Percentiles rank a stretch among this genome's conserved stretches.
phyloP scores from a whole-genome alignment of 2,329 filamentous ascomycete genomes.

The Coniochaeta hoffmannii region DNA sequence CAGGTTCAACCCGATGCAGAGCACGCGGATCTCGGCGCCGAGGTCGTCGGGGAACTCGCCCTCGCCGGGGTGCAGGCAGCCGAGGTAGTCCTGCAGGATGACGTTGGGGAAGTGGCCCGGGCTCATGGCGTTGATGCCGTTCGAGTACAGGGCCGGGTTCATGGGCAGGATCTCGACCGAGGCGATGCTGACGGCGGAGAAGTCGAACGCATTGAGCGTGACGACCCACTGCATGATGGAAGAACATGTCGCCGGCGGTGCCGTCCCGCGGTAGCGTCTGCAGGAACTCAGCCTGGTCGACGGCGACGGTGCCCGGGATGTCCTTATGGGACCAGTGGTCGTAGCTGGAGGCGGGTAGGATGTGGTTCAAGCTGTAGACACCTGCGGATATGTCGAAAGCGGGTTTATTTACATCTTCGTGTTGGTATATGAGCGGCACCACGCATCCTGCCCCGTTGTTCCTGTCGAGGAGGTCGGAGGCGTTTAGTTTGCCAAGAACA shows the following conservation, averaged over 20 bases:
- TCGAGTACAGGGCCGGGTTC: constrained; percentile 28
- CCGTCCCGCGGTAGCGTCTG: too few species aligned
- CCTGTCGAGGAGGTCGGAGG: constrained; percentile 21
- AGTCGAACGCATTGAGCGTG: too few species aligned
- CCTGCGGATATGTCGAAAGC: constrained; percentile 15
- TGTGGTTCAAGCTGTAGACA: too few species aligned
- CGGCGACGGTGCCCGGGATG: too few species aligned
- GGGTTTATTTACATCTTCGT: constrained; percentile 22
- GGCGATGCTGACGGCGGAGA: constrained; percentile 21
- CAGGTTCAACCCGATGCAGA: constrained; percentile 10
- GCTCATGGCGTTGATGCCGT: constrained; percentile 15
- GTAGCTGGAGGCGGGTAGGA: too few species aligned
- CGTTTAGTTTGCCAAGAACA: constrained; percentile 16
- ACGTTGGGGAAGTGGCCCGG: constrained; percentile 13
- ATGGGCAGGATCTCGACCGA: too few species aligned
- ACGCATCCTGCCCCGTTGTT: constrained; percentile 26
- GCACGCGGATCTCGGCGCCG: too few species aligned
- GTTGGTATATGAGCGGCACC: too few species aligned
- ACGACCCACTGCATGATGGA: too few species aligned
- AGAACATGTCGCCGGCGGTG: too few species aligned
- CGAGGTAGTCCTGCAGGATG: constrained; percentile 10
- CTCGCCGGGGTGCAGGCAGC: constrained; percentile 2
- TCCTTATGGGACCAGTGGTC: too few species aligned
- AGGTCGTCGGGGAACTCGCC: neutral
- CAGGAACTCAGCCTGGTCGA: too few species aligned